Base-by-base conservation (phyloP, 768 basidiomycete genomes). In the Sporobolomyces roseus region DNA sequence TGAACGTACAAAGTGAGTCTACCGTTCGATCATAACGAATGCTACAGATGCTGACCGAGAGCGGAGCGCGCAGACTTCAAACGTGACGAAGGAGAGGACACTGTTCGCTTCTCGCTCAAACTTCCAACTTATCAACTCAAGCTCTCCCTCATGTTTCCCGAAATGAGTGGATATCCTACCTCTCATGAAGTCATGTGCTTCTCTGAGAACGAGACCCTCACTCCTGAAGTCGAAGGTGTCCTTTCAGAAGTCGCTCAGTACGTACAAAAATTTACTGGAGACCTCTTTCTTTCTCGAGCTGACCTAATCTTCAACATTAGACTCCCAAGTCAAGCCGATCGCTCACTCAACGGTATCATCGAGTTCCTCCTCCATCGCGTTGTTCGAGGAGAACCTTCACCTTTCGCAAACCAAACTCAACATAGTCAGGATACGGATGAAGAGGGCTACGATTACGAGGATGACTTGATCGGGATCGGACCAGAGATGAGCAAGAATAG, bases 171-270 rank as follows among this genome's bases (percentile, higher is more conserved):
- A 59, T 89, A 89, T 74, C 88, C 88, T 1, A 78, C 78, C 32
- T 80, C 79, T 65, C 87, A 88, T 75, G 80, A 81, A 0, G 82
- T 83, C 61, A 83, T 87, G 73, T 82, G 84, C 58, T 86, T 84
- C 68, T 81, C 83, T 19, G 80, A 82, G 43, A 83, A 85, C 61
- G 75, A 75, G 4, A 81, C 82, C 36, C 72, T 84, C 12, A 79
- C 82, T 1, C 62, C 79, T 0, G 77, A 79, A 21, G 65, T 87
- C 21, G 76, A 80, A 61, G 70, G 76, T 13, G 79, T 84, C 19
- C 73, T 86, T 25, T 82, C 83, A 66, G 79, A 78, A 30, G 76
- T 87, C 27, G 76, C 83, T 0, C 79, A 80, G 68, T 69, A 38
- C 29, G n/a, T n/a, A n/a, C n/a, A n/a, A n/a, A n/a, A n/a, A n/a